Evolutionary conservation across 306 rosid genomes (phyloP).

Genomic region (Parietaria judaica): DNA sequence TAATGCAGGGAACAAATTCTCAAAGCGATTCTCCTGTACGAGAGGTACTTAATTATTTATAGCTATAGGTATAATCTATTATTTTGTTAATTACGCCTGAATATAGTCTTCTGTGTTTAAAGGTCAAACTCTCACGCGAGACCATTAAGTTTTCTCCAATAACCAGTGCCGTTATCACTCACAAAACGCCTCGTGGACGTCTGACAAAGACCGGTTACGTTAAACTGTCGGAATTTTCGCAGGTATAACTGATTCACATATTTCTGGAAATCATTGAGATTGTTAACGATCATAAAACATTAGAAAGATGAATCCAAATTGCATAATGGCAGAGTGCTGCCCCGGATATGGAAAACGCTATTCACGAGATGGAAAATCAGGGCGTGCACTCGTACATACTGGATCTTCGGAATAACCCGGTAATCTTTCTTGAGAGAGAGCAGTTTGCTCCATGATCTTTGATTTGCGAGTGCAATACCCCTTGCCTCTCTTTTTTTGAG

Average conservation of each 20-base stretch:
- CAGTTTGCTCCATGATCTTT: background rate
- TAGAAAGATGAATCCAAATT: background rate
- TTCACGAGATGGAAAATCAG: constrained; percentile 67
- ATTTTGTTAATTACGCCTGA: constrained; percentile 6
- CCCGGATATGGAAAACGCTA: constrained; percentile 74
- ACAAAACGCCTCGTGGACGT: constrained; percentile 58
- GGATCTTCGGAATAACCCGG: constrained; percentile 91
- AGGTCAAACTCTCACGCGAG: constrained; percentile 85
- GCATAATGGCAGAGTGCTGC: constrained; percentile 61
- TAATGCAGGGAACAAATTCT: constrained; percentile 44
- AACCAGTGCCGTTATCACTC: constrained; percentile 73
- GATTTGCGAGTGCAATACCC: background rate
- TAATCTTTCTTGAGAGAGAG: constrained; percentile 22
- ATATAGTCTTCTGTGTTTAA: constrained; percentile 21
- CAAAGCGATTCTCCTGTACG: constrained; percentile 32
- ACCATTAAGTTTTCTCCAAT: constrained; percentile 80
- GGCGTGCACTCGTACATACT: constrained; percentile 90
- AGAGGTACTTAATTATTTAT: constrained; percentile 47
- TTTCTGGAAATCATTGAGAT: background rate
- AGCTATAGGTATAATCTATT: background rate
- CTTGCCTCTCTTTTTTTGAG: constrained; percentile 2
- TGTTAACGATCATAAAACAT: background rate
- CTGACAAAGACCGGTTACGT: constrained; percentile 79
- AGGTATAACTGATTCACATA: constrained; percentile 33
- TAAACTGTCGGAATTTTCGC: constrained; percentile 75